Percentiles rank a stretch among this genome's conserved stretches.
phyloP scores from a whole-genome alignment of 495 filamentous ascomycete species.

The Aspergillus ellipticus region DNA sequence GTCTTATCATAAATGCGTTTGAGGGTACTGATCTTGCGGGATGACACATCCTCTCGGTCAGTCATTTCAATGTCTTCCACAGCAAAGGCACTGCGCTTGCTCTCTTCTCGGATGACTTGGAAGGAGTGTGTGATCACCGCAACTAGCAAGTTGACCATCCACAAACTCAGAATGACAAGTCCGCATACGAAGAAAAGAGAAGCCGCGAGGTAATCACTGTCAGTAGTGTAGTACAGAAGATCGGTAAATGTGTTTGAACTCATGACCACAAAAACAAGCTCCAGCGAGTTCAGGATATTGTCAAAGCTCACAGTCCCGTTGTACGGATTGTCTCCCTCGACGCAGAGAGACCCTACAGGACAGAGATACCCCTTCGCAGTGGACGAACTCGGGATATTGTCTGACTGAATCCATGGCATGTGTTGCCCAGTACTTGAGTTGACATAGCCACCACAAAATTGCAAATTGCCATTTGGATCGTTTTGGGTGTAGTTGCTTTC shows the following conservation, averaged over 20 bases:
- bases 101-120: slow-evolving; percentile 96
- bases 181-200: slow-evolving; percentile 83
- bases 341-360: slow-evolving; percentile 74
- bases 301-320: slow-evolving; percentile 91
- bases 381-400: slow-evolving; percentile 36
- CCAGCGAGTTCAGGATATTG: slow-evolving; percentile 84
- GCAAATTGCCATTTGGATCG: slow-evolving; percentile 51
- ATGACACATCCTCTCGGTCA: slow-evolving; percentile 31
- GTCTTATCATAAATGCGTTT: slow-evolving; percentile 71
- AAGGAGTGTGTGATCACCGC: slow-evolving; percentile 98
- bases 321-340: slow-evolving; percentile 76
- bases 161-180: slow-evolving; percentile 90
- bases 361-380: slow-evolving; percentile 88
- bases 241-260: slow-evolving; percentile 95
- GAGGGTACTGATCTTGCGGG: slow-evolving; percentile 49
- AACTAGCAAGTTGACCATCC: slow-evolving; percentile 94
- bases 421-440: slow-evolving; percentile 51
- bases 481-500: slow-evolving; percentile 38
- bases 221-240: slow-evolving; percentile 84
- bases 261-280: slow-evolving; percentile 98
- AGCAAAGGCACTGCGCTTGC: slow-evolving; percentile 88
- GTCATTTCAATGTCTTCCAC: slow-evolving; percentile 57
- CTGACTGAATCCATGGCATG: slow-evolving; percentile 61
- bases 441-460: slow-evolving; percentile 85
- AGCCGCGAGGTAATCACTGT: slow-evolving; percentile 84